Evolutionary conservation across 805 yeast genomes (phyloP).

Genomic region (Saccharomyces paradoxus): DNA sequence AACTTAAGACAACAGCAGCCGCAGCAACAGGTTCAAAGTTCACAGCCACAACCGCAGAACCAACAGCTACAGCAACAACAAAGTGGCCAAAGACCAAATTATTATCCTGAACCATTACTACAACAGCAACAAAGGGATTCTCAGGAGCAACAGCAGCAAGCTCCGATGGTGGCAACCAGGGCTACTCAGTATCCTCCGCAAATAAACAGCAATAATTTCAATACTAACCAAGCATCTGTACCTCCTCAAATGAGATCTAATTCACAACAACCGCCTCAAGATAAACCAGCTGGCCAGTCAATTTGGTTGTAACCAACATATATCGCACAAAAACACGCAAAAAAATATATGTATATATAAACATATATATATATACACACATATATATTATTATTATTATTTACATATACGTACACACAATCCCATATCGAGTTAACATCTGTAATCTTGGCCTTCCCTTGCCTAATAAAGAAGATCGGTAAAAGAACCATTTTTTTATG

Average conservation of each 20-base stretch:
- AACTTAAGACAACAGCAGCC: conserved; percentile 19
- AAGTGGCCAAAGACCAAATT: conserved; percentile 5
- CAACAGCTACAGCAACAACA: conserved; percentile 3
- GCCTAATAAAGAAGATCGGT: neutral
- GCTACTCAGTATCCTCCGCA: conserved; percentile 15
- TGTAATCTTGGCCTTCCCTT: neutral
- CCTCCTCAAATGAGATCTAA: neutral
- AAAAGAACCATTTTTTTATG: neutral
- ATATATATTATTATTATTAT: no score
- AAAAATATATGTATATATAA: neutral
- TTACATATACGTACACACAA: neutral
- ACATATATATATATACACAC: neutral
- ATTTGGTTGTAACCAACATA: neutral
- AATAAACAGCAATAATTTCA: neutral
- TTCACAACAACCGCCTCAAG: neutral
- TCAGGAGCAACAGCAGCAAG: conserved; percentile 14
- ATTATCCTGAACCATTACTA: conserved; percentile 8
- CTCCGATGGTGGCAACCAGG: conserved; percentile 3
- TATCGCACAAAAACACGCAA: neutral
- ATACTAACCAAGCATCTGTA: neutral
- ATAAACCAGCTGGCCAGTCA: neutral
- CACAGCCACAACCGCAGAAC: conserved; percentile 1
- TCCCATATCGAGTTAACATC: neutral
- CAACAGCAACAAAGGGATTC: conserved; percentile 13
- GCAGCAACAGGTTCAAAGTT: conserved; percentile 4